phyloP scores from a whole-genome alignment of 148 eudicot species.

The Silene conica region DNA sequence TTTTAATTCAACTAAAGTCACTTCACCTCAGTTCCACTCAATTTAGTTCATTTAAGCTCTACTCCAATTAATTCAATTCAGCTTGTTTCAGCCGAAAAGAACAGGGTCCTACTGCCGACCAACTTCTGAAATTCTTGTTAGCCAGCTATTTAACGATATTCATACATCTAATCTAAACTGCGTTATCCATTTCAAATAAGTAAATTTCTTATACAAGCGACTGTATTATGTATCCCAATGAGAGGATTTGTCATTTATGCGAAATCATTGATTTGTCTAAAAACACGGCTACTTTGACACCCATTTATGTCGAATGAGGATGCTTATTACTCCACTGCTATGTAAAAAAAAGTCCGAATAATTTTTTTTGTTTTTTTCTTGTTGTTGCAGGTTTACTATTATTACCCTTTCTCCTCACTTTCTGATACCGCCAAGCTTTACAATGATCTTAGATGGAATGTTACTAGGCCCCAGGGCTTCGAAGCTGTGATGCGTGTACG shows the following conservation, averaged over 20 bases:
- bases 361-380: neutral
- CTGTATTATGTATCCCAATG: neutral
- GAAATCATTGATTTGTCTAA: neutral
- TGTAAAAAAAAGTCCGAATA: neutral
- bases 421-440: slow-evolving; percentile 93
- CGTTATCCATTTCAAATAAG: too few relatives aligned
- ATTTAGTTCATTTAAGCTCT: too few relatives aligned
- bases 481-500: slow-evolving; percentile 99
- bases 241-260: neutral
- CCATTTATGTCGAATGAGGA: neutral
- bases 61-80: too few relatives aligned
- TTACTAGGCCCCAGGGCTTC: slow-evolving; percentile 92
- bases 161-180: too few relatives aligned
- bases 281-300: neutral
- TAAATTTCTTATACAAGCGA: too few relatives aligned
- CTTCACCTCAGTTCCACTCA: too few relatives aligned
- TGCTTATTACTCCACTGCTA: neutral
- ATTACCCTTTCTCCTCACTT: slow-evolving; percentile 87
- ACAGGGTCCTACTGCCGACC: neutral
- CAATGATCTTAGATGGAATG: slow-evolving; percentile 98
- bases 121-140: too few relatives aligned
- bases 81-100: too few relatives aligned
- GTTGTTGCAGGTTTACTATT: slow-evolving; percentile 72
- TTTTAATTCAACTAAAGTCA: too few relatives aligned
- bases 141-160: neutral